These are phyloP conservation scores for Suhomyces coccinellae DNA, from an alignment of 1,139 yeast species.

Conservation along the genomic window DNA sequence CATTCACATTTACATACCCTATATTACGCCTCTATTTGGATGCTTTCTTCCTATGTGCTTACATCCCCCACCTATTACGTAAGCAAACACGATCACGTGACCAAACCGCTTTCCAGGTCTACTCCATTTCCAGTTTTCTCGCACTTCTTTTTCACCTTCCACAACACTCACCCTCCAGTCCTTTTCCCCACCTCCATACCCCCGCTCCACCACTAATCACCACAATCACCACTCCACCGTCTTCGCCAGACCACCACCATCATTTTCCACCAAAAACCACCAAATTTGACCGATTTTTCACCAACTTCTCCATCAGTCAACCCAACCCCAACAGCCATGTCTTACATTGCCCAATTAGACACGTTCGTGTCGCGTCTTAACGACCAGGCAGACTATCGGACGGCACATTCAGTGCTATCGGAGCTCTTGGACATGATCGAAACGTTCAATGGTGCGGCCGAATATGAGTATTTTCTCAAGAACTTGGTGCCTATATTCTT, in stretches of 20 bases:
- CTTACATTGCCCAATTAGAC: slow-evolving; percentile 51
- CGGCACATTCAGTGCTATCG: slow-evolving; percentile 66
- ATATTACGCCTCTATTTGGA: too few relatives aligned
- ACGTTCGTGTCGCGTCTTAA: slow-evolving; percentile 60
- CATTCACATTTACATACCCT: neutral
- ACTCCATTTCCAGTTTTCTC: slow-evolving; percentile 21
- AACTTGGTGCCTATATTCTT: slow-evolving; percentile 64
- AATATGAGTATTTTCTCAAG: slow-evolving; percentile 69
- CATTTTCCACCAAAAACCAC: neutral
- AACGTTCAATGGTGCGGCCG: slow-evolving; percentile 74
- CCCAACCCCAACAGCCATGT: slow-evolving; percentile 17
- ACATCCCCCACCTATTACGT: neutral
- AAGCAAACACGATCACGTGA: slow-evolving; percentile 9
- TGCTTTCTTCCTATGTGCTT: too few relatives aligned
- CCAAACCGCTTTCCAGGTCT: slow-evolving; percentile 8
- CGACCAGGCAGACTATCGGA: slow-evolving; percentile 55
- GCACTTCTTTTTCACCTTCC: slow-evolving; percentile 5
- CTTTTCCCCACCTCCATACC: neutral
- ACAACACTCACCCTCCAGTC: neutral
- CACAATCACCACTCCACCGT: neutral
- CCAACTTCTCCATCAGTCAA: neutral
- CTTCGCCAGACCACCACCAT: neutral
- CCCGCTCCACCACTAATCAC: neutral
- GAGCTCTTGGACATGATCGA: slow-evolving; percentile 88
- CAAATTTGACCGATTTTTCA: neutral